These are phyloP conservation scores for Nyssa sinensis DNA, from an alignment of 148 eudicot species.

Conservation along the genomic window DNA sequence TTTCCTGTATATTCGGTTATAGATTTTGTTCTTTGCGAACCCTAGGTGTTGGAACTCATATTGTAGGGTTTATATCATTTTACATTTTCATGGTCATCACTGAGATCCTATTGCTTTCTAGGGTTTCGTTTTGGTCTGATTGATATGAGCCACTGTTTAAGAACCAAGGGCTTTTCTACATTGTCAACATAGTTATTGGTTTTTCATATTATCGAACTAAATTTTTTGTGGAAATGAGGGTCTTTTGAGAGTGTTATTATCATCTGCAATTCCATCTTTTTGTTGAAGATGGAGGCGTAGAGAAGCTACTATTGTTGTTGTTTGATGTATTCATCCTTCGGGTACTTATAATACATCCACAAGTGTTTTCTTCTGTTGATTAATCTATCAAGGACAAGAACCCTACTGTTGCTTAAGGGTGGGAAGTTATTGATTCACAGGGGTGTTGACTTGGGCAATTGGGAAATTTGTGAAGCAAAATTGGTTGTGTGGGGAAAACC, in stretches of 20 bases:
- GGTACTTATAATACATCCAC: background rate
- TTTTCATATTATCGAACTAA: background rate
- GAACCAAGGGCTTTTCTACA: conserved; percentile 3
- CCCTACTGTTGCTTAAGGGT: background rate
- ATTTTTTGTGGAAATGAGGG: conserved; percentile 12
- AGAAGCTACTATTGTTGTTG: background rate
- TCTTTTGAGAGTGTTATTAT: conserved; percentile 13
- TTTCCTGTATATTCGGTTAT: background rate
- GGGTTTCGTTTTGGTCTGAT: conserved; percentile 8
- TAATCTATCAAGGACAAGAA: background rate
- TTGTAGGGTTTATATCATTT: conserved; percentile 9
- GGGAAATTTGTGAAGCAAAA: background rate
- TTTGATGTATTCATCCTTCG: background rate
- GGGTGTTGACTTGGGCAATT: background rate
- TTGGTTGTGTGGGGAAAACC: background rate
- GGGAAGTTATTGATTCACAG: background rate
- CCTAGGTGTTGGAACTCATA: conserved; percentile 6
- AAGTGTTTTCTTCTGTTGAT: background rate
- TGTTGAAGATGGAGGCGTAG: conserved; percentile 27
- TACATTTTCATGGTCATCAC: background rate
- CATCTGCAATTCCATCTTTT: conserved; percentile 20
- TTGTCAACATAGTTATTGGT: background rate
- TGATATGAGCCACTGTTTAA: background rate
- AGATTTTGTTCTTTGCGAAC: conserved; percentile 8
- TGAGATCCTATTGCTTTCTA: background rate